phyloP scores from a whole-genome alignment of 2,329 filamentous ascomycete genomes.

The Didymellaceae sp. region DNA sequence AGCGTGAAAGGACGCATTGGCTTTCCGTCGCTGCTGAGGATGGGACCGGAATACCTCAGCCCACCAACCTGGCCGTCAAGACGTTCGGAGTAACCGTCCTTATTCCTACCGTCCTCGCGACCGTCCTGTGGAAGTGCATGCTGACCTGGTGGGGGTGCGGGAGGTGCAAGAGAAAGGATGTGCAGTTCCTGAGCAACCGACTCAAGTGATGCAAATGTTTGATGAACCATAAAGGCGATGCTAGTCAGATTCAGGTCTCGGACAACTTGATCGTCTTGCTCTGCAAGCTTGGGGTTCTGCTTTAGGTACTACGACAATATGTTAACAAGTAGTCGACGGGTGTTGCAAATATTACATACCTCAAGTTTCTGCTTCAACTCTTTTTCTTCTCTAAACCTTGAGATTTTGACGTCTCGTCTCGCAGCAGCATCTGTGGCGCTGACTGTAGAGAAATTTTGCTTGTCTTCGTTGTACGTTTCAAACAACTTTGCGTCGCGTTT shows the following conservation, averaged over 20 bases:
- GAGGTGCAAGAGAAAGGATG: constrained; percentile 77
- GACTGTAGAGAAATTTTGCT: constrained; percentile 74
- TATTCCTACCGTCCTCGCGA: constrained; percentile 54
- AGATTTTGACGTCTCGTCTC: constrained; percentile 83
- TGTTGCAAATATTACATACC: constrained; percentile 48
- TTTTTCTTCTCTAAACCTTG: constrained; percentile 84
- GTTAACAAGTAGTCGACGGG: constrained; percentile 5
- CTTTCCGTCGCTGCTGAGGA: constrained; percentile 79
- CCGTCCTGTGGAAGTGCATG: constrained; percentile 50
- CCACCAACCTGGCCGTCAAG: constrained; percentile 65
- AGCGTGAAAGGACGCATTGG: constrained; percentile 92
- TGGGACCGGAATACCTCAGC: constrained; percentile 66
- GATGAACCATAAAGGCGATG: constrained; percentile 74
- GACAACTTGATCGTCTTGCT: constrained; percentile 83
- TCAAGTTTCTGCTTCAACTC: constrained; percentile 83
- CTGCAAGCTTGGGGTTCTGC: constrained; percentile 64
- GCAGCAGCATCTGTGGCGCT: constrained; percentile 70
- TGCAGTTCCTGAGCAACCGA: constrained; percentile 82
- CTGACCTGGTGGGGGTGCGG: constrained; percentile 53
- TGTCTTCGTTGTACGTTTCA: constrained; percentile 74
- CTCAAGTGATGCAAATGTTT: constrained; percentile 87
- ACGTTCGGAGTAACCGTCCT: constrained; percentile 71
- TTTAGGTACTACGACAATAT: constrained; percentile 59
- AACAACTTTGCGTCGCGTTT: constrained; percentile 71
- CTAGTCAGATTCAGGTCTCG: constrained; percentile 80